These are phyloP conservation scores for Fusarium compactum DNA, from an alignment of 2,329 filamentous ascomycete species.

Conservation along the genomic window DNA sequence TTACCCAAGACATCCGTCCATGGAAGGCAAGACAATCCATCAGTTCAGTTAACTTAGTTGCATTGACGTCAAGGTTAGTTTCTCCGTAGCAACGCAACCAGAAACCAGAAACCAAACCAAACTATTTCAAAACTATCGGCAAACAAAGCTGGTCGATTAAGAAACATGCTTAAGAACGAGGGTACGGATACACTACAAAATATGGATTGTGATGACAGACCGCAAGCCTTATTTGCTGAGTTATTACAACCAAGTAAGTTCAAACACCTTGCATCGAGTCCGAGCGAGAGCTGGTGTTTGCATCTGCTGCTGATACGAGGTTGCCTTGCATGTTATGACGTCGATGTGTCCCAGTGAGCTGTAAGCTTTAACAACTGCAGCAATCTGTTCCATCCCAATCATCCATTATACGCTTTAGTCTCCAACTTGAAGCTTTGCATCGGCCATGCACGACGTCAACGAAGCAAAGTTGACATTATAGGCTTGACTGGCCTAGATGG, in stretches of 20 bases:
- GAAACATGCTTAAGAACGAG: background rate
- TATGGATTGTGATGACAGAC: background rate
- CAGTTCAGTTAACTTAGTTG: background rate
- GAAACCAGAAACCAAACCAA: background rate
- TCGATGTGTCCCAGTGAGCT: background rate
- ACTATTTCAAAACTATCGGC: conserved; percentile 4
- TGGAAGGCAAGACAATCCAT: background rate
- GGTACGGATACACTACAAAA: background rate
- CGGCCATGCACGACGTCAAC: background rate
- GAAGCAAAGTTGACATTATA: background rate
- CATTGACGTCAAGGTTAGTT: conserved; percentile 29
- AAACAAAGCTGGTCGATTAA: conserved; percentile 5
- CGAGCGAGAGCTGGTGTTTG: background rate
- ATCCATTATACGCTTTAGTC: background rate
- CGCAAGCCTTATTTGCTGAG: background rate
- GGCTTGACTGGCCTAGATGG: background rate
- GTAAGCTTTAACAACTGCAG: background rate
- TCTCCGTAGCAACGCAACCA: conserved; percentile 38
- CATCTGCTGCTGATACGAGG: conserved; percentile 15
- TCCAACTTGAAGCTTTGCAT: background rate
- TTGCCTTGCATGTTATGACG: conserved; percentile 15
- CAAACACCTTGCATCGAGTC: background rate
- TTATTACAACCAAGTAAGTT: background rate
- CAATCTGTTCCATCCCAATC: background rate
- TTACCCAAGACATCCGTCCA: conserved; percentile 1